Conservation (phyloP, 2,329 filamentous ascomycete species). For the Amauroascus niger region DNA sequence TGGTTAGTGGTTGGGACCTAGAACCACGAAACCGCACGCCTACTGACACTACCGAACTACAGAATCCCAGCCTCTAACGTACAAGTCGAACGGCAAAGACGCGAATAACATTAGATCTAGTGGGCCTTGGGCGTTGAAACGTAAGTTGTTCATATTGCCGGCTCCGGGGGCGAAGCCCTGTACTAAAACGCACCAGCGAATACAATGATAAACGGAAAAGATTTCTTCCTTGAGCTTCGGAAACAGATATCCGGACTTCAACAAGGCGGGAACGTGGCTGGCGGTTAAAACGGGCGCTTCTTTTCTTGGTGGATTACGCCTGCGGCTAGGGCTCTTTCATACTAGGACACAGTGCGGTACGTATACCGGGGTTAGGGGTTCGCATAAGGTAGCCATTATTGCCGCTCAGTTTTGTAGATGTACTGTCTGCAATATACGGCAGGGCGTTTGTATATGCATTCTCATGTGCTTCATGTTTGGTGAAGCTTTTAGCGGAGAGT, state of each 20-base stretch:
- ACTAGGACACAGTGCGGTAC: neutral
- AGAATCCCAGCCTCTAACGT: slow-evolving; percentile 22
- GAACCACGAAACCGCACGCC: neutral
- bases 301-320: neutral
- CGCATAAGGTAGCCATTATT: too few relatives aligned
- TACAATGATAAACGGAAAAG: slow-evolving; percentile 41
- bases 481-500: too few relatives aligned
- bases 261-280: slow-evolving; percentile 28
- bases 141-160: slow-evolving; percentile 24
- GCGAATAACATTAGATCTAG: slow-evolving; percentile 28
- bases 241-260: slow-evolving; percentile 38
- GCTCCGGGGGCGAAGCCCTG: neutral
- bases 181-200: slow-evolving; percentile 30
- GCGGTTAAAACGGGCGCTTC: slow-evolving; percentile 25
- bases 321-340: neutral
- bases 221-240: slow-evolving; percentile 42
- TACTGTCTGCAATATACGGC: too few relatives aligned
- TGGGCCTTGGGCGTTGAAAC: slow-evolving; percentile 38
- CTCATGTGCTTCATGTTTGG: too few relatives aligned
- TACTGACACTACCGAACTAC: neutral
- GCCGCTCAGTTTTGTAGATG: too few relatives aligned
- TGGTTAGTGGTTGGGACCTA: slow-evolving; percentile 23
- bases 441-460: too few relatives aligned
- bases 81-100: slow-evolving; percentile 34
- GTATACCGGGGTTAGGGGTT: neutral